Percentiles rank a stretch among this genome's conserved stretches.
Conservation (phyloP, 1,284 basidiomycete genomes). For the Baeospora myosura region DNA sequence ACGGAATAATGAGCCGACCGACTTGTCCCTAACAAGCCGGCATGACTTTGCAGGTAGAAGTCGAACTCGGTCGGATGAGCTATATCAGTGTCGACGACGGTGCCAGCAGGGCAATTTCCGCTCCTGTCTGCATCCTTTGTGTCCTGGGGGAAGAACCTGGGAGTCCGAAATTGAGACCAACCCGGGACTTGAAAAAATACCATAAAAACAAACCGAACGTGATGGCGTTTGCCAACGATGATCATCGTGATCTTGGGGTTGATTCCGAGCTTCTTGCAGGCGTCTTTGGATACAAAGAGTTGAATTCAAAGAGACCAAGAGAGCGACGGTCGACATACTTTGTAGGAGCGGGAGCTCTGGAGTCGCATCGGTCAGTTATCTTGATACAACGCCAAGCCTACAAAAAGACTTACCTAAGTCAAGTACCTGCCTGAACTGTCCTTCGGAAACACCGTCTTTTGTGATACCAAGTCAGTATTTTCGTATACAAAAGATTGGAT, state of each 20-base stretch:
- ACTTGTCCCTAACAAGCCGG: constrained; percentile 59
- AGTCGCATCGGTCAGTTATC: no score
- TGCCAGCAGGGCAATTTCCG: constrained; percentile 71
- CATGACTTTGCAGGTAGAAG: constrained; percentile 75
- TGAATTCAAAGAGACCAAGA: not conserved
- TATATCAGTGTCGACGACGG: constrained; percentile 66
- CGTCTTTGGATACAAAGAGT: constrained; percentile 31
- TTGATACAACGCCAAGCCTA: no score
- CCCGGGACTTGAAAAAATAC: not conserved
- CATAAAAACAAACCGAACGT: constrained; percentile 43
- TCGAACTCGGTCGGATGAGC: constrained; percentile 73
- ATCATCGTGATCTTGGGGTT: constrained; percentile 65
- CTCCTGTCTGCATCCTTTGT: constrained; percentile 49
- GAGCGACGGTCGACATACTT: no score
- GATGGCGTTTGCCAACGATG: constrained; percentile 72
- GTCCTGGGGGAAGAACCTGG: constrained; percentile 56
- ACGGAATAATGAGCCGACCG: constrained; percentile 61
- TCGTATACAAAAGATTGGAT: constrained; percentile 1
- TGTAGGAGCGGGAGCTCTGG: constrained; percentile 52
- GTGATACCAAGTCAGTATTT: constrained; percentile 7
- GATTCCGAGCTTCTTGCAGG: constrained; percentile 48
- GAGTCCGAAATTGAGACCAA: not conserved
- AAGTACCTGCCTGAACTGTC: constrained; percentile 66
- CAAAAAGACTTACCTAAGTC: constrained; percentile 37
- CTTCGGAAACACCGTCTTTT: constrained; percentile 73